Evolutionary conservation across 2,329 filamentous ascomycete species (phyloP).

Genomic region (Periconia sp.): DNA sequence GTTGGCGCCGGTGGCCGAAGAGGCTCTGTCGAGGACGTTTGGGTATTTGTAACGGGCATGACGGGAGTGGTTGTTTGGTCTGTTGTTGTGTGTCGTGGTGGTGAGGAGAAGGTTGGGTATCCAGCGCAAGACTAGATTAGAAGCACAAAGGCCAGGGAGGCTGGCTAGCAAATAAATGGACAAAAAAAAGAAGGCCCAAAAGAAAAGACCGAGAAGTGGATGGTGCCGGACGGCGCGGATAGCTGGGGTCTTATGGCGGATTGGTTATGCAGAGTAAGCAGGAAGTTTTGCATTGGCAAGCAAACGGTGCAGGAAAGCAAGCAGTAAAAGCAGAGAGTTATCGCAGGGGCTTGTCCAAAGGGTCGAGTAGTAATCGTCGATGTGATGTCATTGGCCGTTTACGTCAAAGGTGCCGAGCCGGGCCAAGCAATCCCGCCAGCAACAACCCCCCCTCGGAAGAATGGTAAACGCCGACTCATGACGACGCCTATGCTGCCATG

Average conservation of each 20-base stretch:
- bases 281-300: background rate
- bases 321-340: background rate
- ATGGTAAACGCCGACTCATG: conserved; percentile 1
- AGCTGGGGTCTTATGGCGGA: conserved; percentile 16
- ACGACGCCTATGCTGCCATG: background rate
- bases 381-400: background rate
- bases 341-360: background rate
- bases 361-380: background rate
- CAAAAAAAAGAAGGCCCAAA: conserved; percentile 9
- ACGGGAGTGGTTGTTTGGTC: background rate
- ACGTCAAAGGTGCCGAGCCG: background rate
- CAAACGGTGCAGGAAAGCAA: background rate
- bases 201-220: conserved; percentile 16
- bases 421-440: no score
- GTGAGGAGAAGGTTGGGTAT: background rate
- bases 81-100: background rate
- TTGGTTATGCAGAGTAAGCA: background rate
- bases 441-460: no score
- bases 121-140: background rate
- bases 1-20: conserved; percentile 20
- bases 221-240: conserved; percentile 30
- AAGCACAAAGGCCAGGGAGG: background rate
- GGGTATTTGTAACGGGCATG: conserved; percentile 24
- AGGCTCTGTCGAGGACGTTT: conserved; percentile 33
- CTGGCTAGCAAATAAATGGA: background rate